A percentile compares a stretch with the other conserved stretches of the same genome.
Evolutionary conservation across 2,329 filamentous ascomycete genomes (phyloP).

Genomic region (Parascedosporium putredinis): DNA sequence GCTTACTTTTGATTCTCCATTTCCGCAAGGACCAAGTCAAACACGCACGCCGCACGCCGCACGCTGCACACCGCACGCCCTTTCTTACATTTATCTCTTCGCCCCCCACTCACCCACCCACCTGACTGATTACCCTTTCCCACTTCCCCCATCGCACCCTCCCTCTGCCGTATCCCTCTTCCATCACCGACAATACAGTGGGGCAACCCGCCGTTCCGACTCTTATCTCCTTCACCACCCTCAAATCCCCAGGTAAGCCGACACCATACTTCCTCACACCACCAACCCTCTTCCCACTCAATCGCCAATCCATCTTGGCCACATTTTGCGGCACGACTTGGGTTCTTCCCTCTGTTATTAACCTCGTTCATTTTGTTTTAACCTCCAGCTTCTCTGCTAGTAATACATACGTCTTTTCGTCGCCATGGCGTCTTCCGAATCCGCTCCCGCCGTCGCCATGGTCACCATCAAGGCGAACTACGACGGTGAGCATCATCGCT

Average conservation of each 20-base stretch:
- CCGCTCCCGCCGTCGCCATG: conserved; percentile 4
- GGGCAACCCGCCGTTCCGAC: not conserved
- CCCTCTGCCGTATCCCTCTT: conserved; percentile 2
- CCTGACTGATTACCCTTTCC: not conserved
- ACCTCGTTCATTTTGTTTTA: too few relatives aligned
- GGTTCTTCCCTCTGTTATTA: too few relatives aligned
- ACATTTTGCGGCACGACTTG: too few relatives aligned
- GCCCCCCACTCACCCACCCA: not conserved
- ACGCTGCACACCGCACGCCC: not conserved
- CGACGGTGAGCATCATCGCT: conserved; percentile 65
- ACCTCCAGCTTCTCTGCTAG: too few relatives aligned
- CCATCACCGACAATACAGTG: not conserved
- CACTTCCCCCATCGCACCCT: not conserved
- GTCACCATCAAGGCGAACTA: conserved; percentile 81
- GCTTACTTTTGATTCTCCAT: not conserved
- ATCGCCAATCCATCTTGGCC: too few relatives aligned
- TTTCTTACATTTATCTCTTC: not conserved
- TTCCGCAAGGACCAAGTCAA: too few relatives aligned
- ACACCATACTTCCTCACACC: not conserved
- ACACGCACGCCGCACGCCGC: too few relatives aligned
- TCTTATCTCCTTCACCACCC: not conserved
- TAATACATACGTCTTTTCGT: not conserved
- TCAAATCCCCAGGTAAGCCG: not conserved
- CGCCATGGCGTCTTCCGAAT: not conserved
- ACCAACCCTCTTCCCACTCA: not conserved